Evolutionary conservation across 2,329 filamentous ascomycete species (phyloP).

Genomic region (Pseudogymnoascus sp.): DNA sequence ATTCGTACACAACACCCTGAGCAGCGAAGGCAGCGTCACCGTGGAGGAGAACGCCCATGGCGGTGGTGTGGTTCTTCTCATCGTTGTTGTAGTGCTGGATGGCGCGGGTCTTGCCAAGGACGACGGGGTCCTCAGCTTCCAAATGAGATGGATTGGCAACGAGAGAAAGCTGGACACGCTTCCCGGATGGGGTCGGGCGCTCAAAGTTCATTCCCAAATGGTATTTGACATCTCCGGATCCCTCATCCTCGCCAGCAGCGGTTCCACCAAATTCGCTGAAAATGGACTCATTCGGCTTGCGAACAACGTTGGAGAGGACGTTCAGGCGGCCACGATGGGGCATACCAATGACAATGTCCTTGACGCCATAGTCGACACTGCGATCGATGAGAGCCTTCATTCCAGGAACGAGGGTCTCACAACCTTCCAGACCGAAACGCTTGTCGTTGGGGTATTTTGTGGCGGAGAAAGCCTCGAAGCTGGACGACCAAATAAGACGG

Average conservation of each 20-base stretch:
- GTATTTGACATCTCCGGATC: constrained; percentile 98
- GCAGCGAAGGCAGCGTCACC: constrained; percentile 95
- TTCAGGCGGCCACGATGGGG: constrained; percentile 97
- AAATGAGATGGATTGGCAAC: constrained; percentile 98
- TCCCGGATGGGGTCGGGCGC: constrained; percentile 92
- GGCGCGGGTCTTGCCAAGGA: constrained; percentile 91
- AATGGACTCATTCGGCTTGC: constrained; percentile 98
- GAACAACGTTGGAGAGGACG: constrained; percentile 94
- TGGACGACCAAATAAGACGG: constrained; percentile 96
- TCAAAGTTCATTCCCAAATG: constrained; percentile 99
- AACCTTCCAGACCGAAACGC: constrained; percentile 95
- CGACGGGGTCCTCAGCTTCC: constrained; percentile 95
- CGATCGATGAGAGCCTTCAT: constrained; percentile 99
- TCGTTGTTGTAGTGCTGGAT: constrained; percentile 99
- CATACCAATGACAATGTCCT: constrained; percentile 99
- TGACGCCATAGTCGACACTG: constrained; percentile 95
- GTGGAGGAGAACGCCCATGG: constrained; percentile 93
- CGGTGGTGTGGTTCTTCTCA: constrained; percentile 76
- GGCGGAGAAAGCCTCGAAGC: constrained; percentile 89
- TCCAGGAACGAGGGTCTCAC: constrained; percentile 90
- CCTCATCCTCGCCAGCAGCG: constrained; percentile 80
- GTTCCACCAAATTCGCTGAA: constrained; percentile 96
- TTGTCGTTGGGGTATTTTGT: constrained; percentile 99
- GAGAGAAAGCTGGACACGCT: constrained; percentile 97
- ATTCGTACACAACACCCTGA: constrained; percentile 97